These are phyloP conservation scores for Penicillium sp. DNA, from an alignment of 2,329 filamentous ascomycete species.

Conservation along the genomic window DNA sequence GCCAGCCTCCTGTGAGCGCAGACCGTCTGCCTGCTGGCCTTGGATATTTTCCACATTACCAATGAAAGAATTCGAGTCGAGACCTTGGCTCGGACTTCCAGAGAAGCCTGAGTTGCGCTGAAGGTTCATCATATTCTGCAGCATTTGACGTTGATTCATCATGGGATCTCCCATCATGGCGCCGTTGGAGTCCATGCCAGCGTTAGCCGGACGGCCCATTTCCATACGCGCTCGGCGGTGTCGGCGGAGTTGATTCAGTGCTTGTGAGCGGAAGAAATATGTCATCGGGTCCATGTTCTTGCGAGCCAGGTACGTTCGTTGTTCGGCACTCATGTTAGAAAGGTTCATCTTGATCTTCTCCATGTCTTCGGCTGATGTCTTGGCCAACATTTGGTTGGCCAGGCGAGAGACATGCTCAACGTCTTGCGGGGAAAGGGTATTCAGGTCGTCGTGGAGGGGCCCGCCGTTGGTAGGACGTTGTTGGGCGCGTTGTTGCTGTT, in stretches of 20 bases:
- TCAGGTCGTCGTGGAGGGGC: constrained; percentile 36
- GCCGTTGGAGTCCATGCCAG: constrained; percentile 29
- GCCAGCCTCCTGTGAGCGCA: constrained; percentile 61
- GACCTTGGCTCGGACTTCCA: constrained; percentile 30
- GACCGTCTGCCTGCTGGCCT: constrained; percentile 62
- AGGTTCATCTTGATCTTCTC: constrained; percentile 51
- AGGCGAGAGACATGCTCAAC: constrained; percentile 46
- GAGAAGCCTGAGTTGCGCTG: constrained; percentile 40
- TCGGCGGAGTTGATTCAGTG: constrained; percentile 43
- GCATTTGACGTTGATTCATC: constrained; percentile 41
- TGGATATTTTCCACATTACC: constrained; percentile 56
- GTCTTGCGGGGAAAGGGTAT: constrained; percentile 41
- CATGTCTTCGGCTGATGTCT: constrained; percentile 45
- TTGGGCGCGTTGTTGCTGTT: constrained; percentile 30
- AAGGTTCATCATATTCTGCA: constrained; percentile 43
- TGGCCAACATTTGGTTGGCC: constrained; percentile 49
- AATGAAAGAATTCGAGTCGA: constrained; percentile 40
- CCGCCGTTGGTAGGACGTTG: constrained; percentile 29
- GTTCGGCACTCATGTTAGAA: constrained; percentile 48
- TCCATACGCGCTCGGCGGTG: constrained; percentile 34
- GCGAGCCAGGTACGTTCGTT: constrained; percentile 45
- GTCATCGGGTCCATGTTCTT: constrained; percentile 52
- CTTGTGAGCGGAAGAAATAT: constrained; percentile 53
- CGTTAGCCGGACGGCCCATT: constrained; percentile 32
- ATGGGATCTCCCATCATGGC: constrained; percentile 39